Base-by-base conservation (phyloP, 495 filamentous ascomycete genomes). In the Xylaria curta region DNA sequence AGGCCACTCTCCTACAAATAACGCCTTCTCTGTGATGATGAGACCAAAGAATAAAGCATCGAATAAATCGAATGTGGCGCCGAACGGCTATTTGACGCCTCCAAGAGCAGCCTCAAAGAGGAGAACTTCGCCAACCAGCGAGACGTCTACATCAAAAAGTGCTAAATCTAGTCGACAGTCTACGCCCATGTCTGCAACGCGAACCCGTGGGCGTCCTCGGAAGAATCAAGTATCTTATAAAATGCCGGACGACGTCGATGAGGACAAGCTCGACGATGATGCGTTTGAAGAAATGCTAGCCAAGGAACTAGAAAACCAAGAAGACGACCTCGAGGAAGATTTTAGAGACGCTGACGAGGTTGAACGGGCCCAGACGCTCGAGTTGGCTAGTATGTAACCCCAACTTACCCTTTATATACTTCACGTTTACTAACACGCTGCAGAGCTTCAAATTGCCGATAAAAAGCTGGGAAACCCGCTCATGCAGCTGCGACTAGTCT, bases 381-480 rank as follows among this genome's bases (percentile, higher is more conserved):
- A 93, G 28, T 82, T 95, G 72, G 95, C 95, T 15, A 95, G 89
- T 89, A 88, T 70, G 87, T 86, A 8, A 38, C 68, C 26, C 36
- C 3, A 38, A 31, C 26, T 60, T 31, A 44, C 24, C n/a, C 0
- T 17, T 36, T 33, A 21, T n/a, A 0, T 19, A 8, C 38, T 21
- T 0, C 1, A 15, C 38, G 8, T 58, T 38, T 26, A 68, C 75
- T 79, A 66, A 80, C 76, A 61, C 9, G 2, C 66, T 17, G 69
- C 77, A 91, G 88, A 94, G 74, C 88, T 90, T 68, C 93, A 97
- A 79, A 93, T 98, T 38, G 81, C 88, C n/a, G 87, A 87, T 36
- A 99, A 98, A 84, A 98, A 98, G 78, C 88, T 99, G 33, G 95
- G 97, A 72, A 99, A 99, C 76, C 93, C 95, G 0, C 80, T 98